Percentiles rank a stretch among this genome's conserved stretches.
These are phyloP conservation scores for Ballota nigra DNA, from an alignment of 257 asterid genomes.

Conservation along the genomic window DNA sequence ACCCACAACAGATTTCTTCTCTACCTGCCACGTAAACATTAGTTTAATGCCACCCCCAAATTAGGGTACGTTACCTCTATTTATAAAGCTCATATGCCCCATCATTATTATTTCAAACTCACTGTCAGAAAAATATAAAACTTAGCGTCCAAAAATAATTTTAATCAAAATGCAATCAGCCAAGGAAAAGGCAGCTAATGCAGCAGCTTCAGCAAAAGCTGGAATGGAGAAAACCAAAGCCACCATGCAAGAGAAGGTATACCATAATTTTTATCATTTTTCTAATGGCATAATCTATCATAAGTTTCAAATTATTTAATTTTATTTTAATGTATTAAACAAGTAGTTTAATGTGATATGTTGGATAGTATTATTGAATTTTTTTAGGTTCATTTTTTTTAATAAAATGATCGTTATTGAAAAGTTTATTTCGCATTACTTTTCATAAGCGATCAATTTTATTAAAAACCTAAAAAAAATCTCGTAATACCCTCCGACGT, in stretches of 20 bases:
- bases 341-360: no score
- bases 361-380: no score
- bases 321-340: no score
- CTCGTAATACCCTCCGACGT: no score
- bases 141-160: not conserved
- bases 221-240: slow-evolving; percentile 68
- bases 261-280: not conserved
- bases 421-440: no score
- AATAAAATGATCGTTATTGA: no score
- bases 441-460: no score
- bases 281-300: no score
- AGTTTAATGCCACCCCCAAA: not conserved
- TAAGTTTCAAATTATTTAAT: no score
- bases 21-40: not conserved
- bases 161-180: slow-evolving; percentile 43
- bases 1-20: not conserved
- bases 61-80: not conserved
- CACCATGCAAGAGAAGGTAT: slow-evolving; percentile 41
- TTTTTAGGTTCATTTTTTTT: no score
- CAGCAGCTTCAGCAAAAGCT: slow-evolving; percentile 49
- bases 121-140: not conserved
- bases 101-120: not conserved
- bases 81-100: not conserved
- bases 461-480: no score
- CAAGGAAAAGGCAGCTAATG: slow-evolving; percentile 35